Evolutionary conservation across 768 basidiomycete species (phyloP).

Genomic region (Paxillus involutus): DNA sequence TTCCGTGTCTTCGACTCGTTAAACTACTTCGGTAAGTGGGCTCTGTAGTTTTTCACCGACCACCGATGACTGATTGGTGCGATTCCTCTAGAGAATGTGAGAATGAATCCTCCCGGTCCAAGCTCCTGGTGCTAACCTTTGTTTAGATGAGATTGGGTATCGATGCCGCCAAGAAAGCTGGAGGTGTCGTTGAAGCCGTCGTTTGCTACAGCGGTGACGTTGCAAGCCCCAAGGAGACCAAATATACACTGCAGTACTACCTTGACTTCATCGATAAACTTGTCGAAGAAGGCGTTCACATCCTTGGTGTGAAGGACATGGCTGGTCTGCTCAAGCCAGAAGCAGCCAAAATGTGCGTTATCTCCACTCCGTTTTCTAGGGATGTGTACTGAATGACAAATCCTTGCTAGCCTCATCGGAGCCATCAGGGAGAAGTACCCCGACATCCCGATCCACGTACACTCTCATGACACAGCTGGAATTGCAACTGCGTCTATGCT

Average conservation of each 20-base stretch:
- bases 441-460: constrained; percentile 97
- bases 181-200: constrained; percentile 95
- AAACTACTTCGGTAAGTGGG: constrained; percentile 88
- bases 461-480: constrained; percentile 99
- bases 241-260: constrained; percentile 98
- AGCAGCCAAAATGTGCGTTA: constrained; percentile 80
- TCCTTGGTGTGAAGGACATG: constrained; percentile 99
- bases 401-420: constrained; percentile 70
- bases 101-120: constrained; percentile 15
- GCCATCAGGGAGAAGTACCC: constrained; percentile 96
- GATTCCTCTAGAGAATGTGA: constrained; percentile 62
- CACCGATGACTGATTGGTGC: background rate
- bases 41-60: background rate
- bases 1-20: constrained; percentile 99
- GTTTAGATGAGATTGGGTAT: constrained; percentile 93
- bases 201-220: constrained; percentile 99
- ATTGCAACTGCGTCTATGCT: constrained; percentile 98
- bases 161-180: constrained; percentile 99
- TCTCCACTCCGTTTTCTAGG: background rate
- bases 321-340: constrained; percentile 94
- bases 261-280: constrained; percentile 93
- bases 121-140: constrained; percentile 12
- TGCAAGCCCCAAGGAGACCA: constrained; percentile 90
- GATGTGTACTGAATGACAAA: constrained; percentile 5
- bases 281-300: constrained; percentile 92